Conservation (phyloP, 371 early-diverging fungal genomes). For the Syncephalastrum sp. region DNA sequence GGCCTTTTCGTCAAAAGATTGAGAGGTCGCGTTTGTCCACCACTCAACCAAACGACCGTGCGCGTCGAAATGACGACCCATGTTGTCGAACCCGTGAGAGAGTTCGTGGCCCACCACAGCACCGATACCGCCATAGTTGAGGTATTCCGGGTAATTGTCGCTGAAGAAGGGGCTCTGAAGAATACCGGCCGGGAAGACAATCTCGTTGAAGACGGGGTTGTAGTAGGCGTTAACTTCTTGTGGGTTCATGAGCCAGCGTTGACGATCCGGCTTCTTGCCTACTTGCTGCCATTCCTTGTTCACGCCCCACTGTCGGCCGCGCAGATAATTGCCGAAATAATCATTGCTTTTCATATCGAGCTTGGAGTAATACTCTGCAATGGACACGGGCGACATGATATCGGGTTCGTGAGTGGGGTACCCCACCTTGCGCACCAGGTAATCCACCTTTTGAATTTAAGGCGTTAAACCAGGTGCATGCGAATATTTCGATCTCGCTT, state of each 20-base stretch:
- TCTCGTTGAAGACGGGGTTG: slow-evolving; percentile 45
- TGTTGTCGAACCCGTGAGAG: slow-evolving; percentile 55
- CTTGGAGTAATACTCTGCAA: slow-evolving; percentile 45
- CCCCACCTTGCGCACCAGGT: slow-evolving; percentile 45
- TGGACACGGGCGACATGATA: slow-evolving; percentile 32
- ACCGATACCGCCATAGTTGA: slow-evolving; percentile 16
- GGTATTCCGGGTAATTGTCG: slow-evolving; percentile 33
- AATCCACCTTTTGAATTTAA: slow-evolving; percentile 15
- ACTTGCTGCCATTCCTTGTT: slow-evolving; percentile 28
- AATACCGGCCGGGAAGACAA: slow-evolving; percentile 49
- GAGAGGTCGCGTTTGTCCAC: slow-evolving; percentile 59
- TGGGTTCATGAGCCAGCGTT: slow-evolving; percentile 56
- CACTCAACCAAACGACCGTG: slow-evolving; percentile 50
- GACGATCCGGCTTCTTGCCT: slow-evolving; percentile 44
- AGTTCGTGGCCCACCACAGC: slow-evolving; percentile 12
- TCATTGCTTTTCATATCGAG: slow-evolving; percentile 30
- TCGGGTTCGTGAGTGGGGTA: slow-evolving; percentile 47
- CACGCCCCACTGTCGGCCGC: slow-evolving; percentile 24
- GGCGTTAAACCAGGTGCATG: too few relatives aligned
- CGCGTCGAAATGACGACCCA: slow-evolving; percentile 55
- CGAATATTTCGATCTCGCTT: not conserved
- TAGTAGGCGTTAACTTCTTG: slow-evolving; percentile 67
- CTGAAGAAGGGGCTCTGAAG: slow-evolving; percentile 54
- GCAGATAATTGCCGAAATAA: slow-evolving; percentile 50
- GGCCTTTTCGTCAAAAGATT: slow-evolving; percentile 50